Conservation (phyloP, 108 stramenopile genomes). For the Asterionellopsis glacialis region DNA sequence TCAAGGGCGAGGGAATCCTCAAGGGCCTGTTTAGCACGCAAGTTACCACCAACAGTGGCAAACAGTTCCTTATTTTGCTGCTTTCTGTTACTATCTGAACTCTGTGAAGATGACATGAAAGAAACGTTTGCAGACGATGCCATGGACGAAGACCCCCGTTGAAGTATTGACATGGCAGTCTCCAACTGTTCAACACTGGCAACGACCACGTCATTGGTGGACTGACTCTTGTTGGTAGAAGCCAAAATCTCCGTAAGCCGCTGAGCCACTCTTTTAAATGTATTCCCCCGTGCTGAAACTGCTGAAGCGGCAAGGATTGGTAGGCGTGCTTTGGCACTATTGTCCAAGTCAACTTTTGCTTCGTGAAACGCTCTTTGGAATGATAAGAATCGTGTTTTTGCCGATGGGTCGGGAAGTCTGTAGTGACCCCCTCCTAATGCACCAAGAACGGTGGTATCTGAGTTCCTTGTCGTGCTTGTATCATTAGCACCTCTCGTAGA, state of each 20-base stretch:
- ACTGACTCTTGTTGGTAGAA: neutral
- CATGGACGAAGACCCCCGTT: conserved; percentile 2
- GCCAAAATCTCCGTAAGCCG: conserved; percentile 15
- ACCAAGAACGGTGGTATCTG: conserved; percentile 30
- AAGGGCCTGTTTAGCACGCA: conserved; percentile 65
- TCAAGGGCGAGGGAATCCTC: conserved; percentile 72
- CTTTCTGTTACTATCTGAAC: neutral
- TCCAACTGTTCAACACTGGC: conserved; percentile 32
- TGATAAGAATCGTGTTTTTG: conserved; percentile 37
- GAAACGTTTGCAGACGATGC: conserved; percentile 12
- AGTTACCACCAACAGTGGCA: conserved; percentile 66
- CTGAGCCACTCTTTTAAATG: conserved; percentile 41
- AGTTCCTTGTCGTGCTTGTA: conserved; percentile 1
- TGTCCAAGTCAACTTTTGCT: conserved; percentile 27
- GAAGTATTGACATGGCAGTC: conserved; percentile 24
- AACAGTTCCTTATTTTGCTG: conserved; percentile 17
- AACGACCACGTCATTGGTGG: conserved; percentile 1
- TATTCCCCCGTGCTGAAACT: conserved; percentile 46
- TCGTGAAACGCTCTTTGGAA: conserved; percentile 41
- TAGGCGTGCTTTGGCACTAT: conserved; percentile 24
- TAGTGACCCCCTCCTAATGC: conserved; percentile 46
- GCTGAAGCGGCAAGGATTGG: conserved; percentile 48
- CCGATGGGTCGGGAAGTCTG: conserved; percentile 44
- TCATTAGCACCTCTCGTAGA: conserved; percentile 10
- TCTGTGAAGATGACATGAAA: conserved; percentile 3